These are phyloP conservation scores for Eruca vesicaria DNA, from an alignment of 441 rosid species.

Conservation along the genomic window DNA sequence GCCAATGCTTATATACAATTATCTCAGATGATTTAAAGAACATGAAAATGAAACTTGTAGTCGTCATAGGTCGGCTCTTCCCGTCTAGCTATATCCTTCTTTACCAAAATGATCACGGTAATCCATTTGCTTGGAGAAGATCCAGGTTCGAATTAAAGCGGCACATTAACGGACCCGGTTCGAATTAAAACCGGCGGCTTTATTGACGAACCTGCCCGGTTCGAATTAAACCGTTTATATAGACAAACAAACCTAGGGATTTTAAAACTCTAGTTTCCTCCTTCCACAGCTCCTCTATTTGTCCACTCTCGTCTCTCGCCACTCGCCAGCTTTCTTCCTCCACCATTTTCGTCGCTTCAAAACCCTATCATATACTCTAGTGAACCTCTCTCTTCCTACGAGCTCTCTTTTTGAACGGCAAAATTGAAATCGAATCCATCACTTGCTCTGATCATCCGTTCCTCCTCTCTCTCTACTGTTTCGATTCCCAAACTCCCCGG, in stretches of 20 bases:
- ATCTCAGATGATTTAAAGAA: conserved; percentile 4
- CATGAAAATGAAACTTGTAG: conserved; percentile 62
- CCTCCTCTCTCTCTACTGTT: conserved; percentile 1
- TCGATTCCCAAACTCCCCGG: conserved; percentile 7
- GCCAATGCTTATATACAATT: conserved; percentile 23
- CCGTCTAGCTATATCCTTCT: conserved; percentile 93
- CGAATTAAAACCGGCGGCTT: too few species aligned
- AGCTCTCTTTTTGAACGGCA: conserved; percentile 3
- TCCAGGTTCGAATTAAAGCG: too few species aligned
- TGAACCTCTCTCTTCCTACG: conserved; percentile 1
- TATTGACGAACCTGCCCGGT: too few species aligned
- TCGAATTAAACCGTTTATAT: too few species aligned
- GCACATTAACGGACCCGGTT: too few species aligned
- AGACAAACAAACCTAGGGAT: too few species aligned
- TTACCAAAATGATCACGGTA: conserved; percentile 94
- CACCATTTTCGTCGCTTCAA: conserved; percentile 30
- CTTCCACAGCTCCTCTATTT: conserved; percentile 4
- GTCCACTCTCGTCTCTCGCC: conserved; percentile 30
- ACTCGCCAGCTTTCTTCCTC: conserved; percentile 29
- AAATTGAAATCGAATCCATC: conserved; percentile 16
- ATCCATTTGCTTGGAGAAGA: too few species aligned
- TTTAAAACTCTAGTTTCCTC: conserved; percentile 46
- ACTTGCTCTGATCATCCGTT: conserved; percentile 10
- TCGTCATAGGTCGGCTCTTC: conserved; percentile 99
- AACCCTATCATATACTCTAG: conserved; percentile 40